These are phyloP conservation scores for Furcasterigmium sp. DNA, from an alignment of 2,329 filamentous ascomycete genomes.

Conservation along the genomic window DNA sequence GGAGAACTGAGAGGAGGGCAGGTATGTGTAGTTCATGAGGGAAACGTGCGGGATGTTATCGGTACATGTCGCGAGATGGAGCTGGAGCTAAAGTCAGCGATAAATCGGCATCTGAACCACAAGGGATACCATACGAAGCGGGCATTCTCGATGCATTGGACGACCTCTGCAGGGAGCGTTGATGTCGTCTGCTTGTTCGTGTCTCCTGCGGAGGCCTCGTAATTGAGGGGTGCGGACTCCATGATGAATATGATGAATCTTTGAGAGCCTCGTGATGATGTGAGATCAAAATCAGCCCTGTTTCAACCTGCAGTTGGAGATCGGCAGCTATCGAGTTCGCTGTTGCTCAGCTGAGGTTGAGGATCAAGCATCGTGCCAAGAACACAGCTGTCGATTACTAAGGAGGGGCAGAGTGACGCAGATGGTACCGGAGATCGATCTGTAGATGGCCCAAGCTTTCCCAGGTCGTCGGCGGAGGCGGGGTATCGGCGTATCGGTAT, in stretches of 20 bases:
- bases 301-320: background rate
- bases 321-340: no score
- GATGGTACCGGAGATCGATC: no score
- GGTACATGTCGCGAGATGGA: slow-evolving; percentile 89
- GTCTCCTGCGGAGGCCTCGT: slow-evolving; percentile 69
- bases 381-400: slow-evolving; percentile 2
- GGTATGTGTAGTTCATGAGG: slow-evolving; percentile 98
- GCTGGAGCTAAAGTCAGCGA: slow-evolving; percentile 43
- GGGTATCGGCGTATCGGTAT: background rate
- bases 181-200: slow-evolving; percentile 65
- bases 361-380: no score
- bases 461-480: no score
- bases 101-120: no score
- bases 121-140: slow-evolving; percentile 65
- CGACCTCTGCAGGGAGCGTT: slow-evolving; percentile 75
- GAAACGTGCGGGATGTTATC: slow-evolving; percentile 84
- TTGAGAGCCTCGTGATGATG: no score
- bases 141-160: slow-evolving; percentile 88
- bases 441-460: no score
- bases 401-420: slow-evolving; percentile 6
- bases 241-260: slow-evolving; percentile 24
- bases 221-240: slow-evolving; percentile 66
- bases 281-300: background rate
- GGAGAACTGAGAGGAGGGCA: slow-evolving; percentile 69
- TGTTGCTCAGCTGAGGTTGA: no score